Conservation (phyloP, 495 filamentous ascomycete genomes). For the Cenococcum geophilum region DNA sequence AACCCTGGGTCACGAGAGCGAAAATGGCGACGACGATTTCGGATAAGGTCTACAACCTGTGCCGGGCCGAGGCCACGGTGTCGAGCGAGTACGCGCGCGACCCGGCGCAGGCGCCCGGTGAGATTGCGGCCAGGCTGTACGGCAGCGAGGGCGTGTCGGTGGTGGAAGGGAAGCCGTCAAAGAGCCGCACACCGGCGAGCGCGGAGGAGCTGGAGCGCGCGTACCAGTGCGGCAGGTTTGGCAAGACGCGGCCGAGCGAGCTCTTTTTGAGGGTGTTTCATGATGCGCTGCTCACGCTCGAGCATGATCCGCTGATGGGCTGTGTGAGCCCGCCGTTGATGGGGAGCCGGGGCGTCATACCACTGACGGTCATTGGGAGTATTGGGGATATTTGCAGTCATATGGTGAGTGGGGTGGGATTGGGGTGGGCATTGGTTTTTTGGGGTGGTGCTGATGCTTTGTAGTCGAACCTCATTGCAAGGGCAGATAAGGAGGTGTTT, state of each 20-base stretch:
- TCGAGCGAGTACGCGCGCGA: slow-evolving; percentile 51
- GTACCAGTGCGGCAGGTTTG: slow-evolving; percentile 61
- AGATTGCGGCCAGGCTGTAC: slow-evolving; percentile 53
- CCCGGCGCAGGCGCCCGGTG: slow-evolving; percentile 46
- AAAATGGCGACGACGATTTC: slow-evolving; percentile 38
- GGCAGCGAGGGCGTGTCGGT: slow-evolving; percentile 26
- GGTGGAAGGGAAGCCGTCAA: slow-evolving; percentile 18
- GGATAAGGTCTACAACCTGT: slow-evolving; percentile 47
- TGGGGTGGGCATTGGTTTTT: background rate
- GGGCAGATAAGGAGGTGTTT: slow-evolving; percentile 65
- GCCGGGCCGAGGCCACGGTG: slow-evolving; percentile 48
- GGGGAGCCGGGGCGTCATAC: slow-evolving; percentile 59
- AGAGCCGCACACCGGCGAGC: slow-evolving; percentile 27
- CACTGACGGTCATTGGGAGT: slow-evolving; percentile 62
- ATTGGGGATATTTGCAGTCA: slow-evolving; percentile 66
- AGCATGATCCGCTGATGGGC: slow-evolving; percentile 49
- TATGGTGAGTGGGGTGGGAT: slow-evolving; percentile 36
- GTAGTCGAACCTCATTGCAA: slow-evolving; percentile 60
- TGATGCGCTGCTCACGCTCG: slow-evolving; percentile 56
- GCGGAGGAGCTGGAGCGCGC: slow-evolving; percentile 48
- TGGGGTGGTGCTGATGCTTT: background rate
- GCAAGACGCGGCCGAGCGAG: slow-evolving; percentile 53
- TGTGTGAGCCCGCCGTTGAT: slow-evolving; percentile 66
- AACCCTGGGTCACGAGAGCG: slow-evolving; percentile 8
- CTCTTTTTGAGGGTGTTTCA: slow-evolving; percentile 64